These are phyloP conservation scores for Aspergillus udagawae DNA, from an alignment of 2,329 filamentous ascomycete species.

Conservation along the genomic window DNA sequence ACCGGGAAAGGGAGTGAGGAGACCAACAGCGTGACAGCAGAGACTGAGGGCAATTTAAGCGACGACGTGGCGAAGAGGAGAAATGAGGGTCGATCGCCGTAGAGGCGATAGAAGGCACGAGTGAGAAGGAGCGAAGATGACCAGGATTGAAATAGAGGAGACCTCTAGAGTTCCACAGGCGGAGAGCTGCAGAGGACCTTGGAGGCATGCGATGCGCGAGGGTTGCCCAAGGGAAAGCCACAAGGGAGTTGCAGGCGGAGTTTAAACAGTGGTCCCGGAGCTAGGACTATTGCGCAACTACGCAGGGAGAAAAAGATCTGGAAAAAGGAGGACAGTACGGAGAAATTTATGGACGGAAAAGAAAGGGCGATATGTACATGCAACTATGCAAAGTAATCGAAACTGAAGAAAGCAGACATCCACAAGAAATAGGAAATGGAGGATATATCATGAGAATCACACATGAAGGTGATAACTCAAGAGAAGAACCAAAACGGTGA, in stretches of 20 bases:
- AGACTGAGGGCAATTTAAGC: constrained; percentile 6
- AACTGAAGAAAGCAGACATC: background rate
- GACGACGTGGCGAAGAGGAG: constrained; percentile 13
- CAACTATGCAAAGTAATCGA: background rate
- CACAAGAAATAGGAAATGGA: background rate
- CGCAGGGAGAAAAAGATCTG: background rate
- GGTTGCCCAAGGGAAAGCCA: constrained; percentile 1
- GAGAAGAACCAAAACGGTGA: background rate
- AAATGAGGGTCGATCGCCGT: constrained; percentile 15
- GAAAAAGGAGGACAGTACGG: background rate
- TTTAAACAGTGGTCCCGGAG: background rate
- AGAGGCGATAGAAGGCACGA: constrained; percentile 11
- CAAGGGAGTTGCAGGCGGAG: background rate
- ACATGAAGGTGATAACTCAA: background rate
- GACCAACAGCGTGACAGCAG: constrained; percentile 4
- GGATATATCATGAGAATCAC: no score
- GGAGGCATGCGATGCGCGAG: constrained; percentile 28
- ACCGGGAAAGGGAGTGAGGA: constrained; percentile 17
- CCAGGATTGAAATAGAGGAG: constrained; percentile 7
- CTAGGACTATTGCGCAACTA: background rate
- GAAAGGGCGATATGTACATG: background rate
- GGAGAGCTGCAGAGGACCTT: constrained; percentile 30
- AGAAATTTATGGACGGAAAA: background rate
- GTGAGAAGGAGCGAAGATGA: constrained; percentile 5
- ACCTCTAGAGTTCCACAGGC: constrained; percentile 15